These are phyloP conservation scores for Baffinella frigidus DNA, from an alignment of 208 protist genomes.

Conservation along the genomic window DNA sequence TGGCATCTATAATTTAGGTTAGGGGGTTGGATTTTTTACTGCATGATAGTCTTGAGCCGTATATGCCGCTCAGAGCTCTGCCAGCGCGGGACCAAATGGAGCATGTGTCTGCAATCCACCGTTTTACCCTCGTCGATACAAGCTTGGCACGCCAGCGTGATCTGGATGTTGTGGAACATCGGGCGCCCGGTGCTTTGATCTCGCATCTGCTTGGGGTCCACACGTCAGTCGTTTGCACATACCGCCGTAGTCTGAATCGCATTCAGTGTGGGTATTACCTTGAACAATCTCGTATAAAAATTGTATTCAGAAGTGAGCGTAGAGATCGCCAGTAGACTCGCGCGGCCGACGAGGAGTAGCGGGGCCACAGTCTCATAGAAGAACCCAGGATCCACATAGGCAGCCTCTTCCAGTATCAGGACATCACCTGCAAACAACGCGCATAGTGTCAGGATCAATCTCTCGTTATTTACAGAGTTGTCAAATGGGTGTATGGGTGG, in stretches of 20 bases:
- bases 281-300: background rate
- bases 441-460: no score
- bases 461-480: no score
- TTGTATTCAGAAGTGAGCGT: conserved; percentile 2
- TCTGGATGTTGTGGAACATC: background rate
- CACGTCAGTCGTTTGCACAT: no score
- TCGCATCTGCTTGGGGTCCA: no score
- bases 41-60: background rate
- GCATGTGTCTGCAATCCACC: background rate
- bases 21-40: no score
- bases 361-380: conserved; percentile 11
- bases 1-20: no score
- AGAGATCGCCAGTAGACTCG: background rate
- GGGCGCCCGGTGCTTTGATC: background rate
- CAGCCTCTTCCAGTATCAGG: conserved; percentile 2
- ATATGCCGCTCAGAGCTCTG: background rate
- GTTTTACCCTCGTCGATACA: background rate
- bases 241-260: no score
- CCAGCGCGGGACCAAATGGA: background rate
- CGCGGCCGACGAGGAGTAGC: background rate
- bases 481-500: no score
- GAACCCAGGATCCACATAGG: background rate
- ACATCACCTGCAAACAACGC: conserved; percentile 6
- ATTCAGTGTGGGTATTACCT: no score
- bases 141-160: background rate